Evolutionary conservation across 2,329 filamentous ascomycete species (phyloP).

Genomic region (Monosporascus sp.): DNA sequence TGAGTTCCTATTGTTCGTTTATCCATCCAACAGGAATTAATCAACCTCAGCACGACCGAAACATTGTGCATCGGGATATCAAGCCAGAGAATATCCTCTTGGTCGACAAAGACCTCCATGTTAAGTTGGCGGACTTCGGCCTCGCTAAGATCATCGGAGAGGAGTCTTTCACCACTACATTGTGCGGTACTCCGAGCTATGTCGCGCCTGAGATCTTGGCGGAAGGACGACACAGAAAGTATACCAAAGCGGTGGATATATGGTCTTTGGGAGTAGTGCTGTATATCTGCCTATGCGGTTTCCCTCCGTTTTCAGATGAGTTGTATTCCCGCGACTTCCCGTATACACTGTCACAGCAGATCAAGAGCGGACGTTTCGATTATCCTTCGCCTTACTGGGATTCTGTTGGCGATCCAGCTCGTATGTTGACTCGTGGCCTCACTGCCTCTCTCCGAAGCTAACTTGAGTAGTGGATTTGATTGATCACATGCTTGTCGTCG

Average conservation of each 20-base stretch:
- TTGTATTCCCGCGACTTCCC: constrained; percentile 76
- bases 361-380: constrained; percentile 81
- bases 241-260: constrained; percentile 90
- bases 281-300: constrained; percentile 95
- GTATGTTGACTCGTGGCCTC: constrained; percentile 33
- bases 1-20: constrained; percentile 39
- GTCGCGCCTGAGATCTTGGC: constrained; percentile 94
- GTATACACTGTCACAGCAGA: constrained; percentile 82
- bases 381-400: constrained; percentile 98
- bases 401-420: constrained; percentile 74
- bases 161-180: constrained; percentile 92
- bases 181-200: constrained; percentile 96
- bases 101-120: constrained; percentile 73
- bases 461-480: constrained; percentile 68
- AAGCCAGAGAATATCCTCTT: constrained; percentile 96
- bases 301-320: constrained; percentile 95
- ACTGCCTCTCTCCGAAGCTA: constrained; percentile 8
- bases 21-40: neutral
- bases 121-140: constrained; percentile 95
- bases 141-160: constrained; percentile 98
- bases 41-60: constrained; percentile 76
- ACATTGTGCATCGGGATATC: constrained; percentile 96
- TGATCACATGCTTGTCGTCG: constrained; percentile 87
- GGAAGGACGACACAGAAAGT: constrained; percentile 73
- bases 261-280: constrained; percentile 98